Evolutionary conservation across 139 green algal genomes (phyloP).

Genomic region (Coelastrella sp.): DNA sequence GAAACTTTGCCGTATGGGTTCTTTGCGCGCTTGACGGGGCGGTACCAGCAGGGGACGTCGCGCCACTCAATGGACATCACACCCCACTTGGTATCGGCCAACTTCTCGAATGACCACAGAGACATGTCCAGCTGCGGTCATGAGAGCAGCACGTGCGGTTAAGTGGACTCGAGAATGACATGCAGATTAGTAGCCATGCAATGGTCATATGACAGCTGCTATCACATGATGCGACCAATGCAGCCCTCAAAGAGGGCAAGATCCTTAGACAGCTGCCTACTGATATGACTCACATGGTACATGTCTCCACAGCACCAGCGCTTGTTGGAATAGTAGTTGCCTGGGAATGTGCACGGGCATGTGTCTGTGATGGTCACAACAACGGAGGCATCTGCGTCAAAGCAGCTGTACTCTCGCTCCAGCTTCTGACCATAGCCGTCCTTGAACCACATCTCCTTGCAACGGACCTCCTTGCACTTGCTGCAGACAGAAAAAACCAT

Average conservation of each 20-base stretch:
- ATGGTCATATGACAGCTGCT: background rate
- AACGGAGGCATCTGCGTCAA: conserved; percentile 31
- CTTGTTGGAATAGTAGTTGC: conserved; percentile 57
- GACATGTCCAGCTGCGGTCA: background rate
- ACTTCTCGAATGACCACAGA: conserved; percentile 52
- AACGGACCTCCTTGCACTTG: conserved; percentile 55
- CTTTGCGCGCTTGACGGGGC: conserved; percentile 38
- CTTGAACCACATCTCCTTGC: conserved; percentile 40
- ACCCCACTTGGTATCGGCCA: conserved; percentile 58
- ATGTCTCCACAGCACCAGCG: conserved; percentile 57
- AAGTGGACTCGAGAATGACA: background rate
- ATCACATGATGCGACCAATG: background rate
- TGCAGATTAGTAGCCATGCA: background rate
- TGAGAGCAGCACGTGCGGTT: background rate
- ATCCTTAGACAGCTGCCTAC: background rate
- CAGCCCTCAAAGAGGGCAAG: no score
- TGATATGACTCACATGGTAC: conserved; percentile 43
- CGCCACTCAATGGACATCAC: conserved; percentile 53
- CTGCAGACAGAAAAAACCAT: background rate
- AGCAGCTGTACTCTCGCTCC: conserved; percentile 42
- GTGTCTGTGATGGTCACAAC: conserved; percentile 54
- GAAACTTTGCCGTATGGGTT: conserved; percentile 2
- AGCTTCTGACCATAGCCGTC: conserved; percentile 59
- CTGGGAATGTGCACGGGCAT: conserved; percentile 59
- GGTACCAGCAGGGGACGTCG: conserved; percentile 49